These are phyloP conservation scores for Ogataea nitratoaversa DNA, from an alignment of 805 yeast genomes.

Conservation along the genomic window DNA sequence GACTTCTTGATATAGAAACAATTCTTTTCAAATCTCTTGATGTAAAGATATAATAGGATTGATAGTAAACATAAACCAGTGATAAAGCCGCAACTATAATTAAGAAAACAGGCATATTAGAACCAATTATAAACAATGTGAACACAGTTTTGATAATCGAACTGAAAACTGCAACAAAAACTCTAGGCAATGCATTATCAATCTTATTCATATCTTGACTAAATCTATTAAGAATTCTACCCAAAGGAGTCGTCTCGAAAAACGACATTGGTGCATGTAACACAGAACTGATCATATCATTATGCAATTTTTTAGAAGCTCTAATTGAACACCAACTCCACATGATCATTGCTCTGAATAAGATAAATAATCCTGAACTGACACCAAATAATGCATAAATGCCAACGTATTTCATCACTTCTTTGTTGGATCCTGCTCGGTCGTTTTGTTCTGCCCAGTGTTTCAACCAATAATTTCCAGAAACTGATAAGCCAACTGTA, in stretches of 20 bases:
- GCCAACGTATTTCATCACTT: conserved; percentile 44
- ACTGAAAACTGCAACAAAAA: conserved; percentile 44
- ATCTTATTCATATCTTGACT: conserved; percentile 57
- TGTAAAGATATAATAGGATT: conserved; percentile 61
- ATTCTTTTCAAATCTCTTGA: conserved; percentile 78
- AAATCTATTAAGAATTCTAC: conserved; percentile 61
- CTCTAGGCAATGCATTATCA: conserved; percentile 54
- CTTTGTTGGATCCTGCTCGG: conserved; percentile 37
- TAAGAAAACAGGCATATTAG: conserved; percentile 51
- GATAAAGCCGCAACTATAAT: conserved; percentile 43
- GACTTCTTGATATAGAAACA: conserved; percentile 64
- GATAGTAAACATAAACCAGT: conserved; percentile 63
- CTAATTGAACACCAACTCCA: conserved; percentile 49
- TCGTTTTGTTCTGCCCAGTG: conserved; percentile 60
- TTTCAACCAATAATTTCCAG: conserved; percentile 61
- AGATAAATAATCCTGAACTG: conserved; percentile 43
- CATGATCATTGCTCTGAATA: conserved; percentile 43
- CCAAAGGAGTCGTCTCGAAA: conserved; percentile 67
- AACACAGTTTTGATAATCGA: conserved; percentile 41
- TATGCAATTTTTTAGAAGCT: conserved; percentile 54
- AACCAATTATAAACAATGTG: conserved; percentile 49
- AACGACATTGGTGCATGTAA: conserved; percentile 60
- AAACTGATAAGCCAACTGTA: conserved; percentile 29
- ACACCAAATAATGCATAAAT: conserved; percentile 56
- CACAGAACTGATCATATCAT: conserved; percentile 50